Evolutionary conservation across 192 early-diverging fungal genomes (phyloP), one percentile per base, ranked within the genome.

Genomic region (Coemansia sp.): DNA sequence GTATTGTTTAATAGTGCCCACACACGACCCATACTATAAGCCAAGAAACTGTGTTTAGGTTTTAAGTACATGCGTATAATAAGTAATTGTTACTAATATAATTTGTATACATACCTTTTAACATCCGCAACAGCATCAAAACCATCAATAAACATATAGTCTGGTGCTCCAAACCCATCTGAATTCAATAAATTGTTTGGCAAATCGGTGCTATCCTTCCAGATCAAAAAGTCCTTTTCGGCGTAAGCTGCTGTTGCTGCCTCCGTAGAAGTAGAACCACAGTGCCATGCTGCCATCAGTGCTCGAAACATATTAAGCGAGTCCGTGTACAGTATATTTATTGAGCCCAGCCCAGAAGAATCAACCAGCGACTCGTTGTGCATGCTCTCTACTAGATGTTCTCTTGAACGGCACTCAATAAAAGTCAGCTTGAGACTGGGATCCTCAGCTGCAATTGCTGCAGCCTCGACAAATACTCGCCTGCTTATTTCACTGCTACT

Each of bases 1-100:
- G 68, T 64, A 46, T 66, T 77, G 61, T 71, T 77, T 19, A 67
- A 24, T n/a, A 77, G 54, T 11, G 67, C 64, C 67, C 67, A 71
- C 15, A 67, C 44, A 42, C 57, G 55, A 34, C 61, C 51, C 67
- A 67, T 70, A 27, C 67, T 69, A 70, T 27, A 50, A 27, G 30
- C 4, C 9, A 9, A 13, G 15, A 34, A 9, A 45, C 14, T 5
- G 39, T 22, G 14, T 14, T 18, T 22, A 47, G 8, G 11, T 18
- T 25, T 7, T 22, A 22, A 14, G 1, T 24, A 50, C 14, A 50
- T 50, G 15, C 1, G 2, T 5, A 15, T 2, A 24, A 24, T 10
- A 24, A 19, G 27, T n/a, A n/a, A n/a, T 27, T 50, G 6, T 8
- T 24, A 15, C 23, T 24, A 4, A 24, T 24, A 10, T 27, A 24